Base-by-base conservation (phyloP, 306 rosid species). In the Gynostemma pentaphyllum region DNA sequence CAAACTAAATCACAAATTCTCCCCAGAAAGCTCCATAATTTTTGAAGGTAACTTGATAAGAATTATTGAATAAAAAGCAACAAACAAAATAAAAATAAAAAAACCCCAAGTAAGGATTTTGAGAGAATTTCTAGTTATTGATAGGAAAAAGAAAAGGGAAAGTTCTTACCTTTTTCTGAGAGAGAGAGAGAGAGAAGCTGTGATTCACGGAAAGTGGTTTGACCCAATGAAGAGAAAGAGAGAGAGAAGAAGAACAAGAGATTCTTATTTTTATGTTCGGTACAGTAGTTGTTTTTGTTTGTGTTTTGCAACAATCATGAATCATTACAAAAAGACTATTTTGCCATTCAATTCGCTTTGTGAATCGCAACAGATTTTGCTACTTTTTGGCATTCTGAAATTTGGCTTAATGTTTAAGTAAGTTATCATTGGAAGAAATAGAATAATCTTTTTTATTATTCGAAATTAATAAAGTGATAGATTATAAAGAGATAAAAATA, bases 261-360 rank as follows among this genome's bases (percentile, higher is more conserved):
- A n/a, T n/a, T n/a, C n/a, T n/a, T n/a, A 29, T 54, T 54, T 24
- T 8, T 16, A 48, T 27, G 54, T 76, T 64, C 57, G 57, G 71
- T 73, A 73, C 44, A 44, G 55, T 18, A 23, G 23, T 53, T 47
- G 59, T n/a, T n/a, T n/a, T n/a, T 9, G 39, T 26, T 24, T 36
- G 12, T 26, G 5, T 1, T 4, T 39, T 39, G 14, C n/a, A n/a
- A n/a, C n/a, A 1, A 51, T 51, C 36, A 51, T 51, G 59, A 50
- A 9, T 65, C 21, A 30, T 2, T 9, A 1, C 14, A 0, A 8
- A 54, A 73, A 32, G 62, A 63, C 78, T 9, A 8, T 46, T 68
- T 46, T 46, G 22, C 78, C 69, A 26, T 22, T 54, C 16, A 6
- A 11, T 27, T 11, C 7, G 9, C 36, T 39, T 21, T 39, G 1